phyloP scores from a whole-genome alignment of 116 monocot genomes.

The Zostera marina region DNA sequence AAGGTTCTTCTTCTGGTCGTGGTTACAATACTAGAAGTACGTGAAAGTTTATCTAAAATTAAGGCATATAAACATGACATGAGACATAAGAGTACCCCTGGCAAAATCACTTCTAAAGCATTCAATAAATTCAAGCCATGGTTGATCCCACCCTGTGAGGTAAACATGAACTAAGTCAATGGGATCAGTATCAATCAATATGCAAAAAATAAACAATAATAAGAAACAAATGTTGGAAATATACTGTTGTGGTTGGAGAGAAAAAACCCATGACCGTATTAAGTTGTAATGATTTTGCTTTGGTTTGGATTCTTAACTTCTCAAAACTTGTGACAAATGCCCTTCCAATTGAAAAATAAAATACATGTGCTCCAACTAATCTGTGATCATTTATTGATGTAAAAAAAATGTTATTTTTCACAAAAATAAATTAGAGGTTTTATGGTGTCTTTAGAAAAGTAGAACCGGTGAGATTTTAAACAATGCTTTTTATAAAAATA shows the following conservation, averaged over 20 bases:
- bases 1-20: background rate
- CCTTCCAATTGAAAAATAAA: slow-evolving; percentile 96
- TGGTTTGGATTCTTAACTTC: slow-evolving; percentile 66
- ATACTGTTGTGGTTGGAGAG: slow-evolving; percentile 55
- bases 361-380: slow-evolving; percentile 92
- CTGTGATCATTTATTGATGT: slow-evolving; percentile 17
- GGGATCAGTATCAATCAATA: background rate
- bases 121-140: slow-evolving; percentile 82
- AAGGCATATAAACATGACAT: background rate
- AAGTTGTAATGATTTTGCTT: slow-evolving; percentile 49
- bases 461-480: no score
- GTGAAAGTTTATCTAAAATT: no score
- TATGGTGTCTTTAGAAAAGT: no score
- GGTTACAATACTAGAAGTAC: no score
- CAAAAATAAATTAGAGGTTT: no score
- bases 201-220: background rate
- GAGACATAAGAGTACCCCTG: slow-evolving; percentile 44
- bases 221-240: background rate
- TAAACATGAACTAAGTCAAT: background rate
- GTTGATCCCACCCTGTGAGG: slow-evolving; percentile 49
- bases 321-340: slow-evolving; percentile 92
- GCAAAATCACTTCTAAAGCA: slow-evolving; percentile 81
- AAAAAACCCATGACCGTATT: slow-evolving; percentile 56
- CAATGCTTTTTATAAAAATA: no score
- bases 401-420: background rate